phyloP scores from a whole-genome alignment of 768 basidiomycete species.

The Krasilnikovozyma curviuscula region DNA sequence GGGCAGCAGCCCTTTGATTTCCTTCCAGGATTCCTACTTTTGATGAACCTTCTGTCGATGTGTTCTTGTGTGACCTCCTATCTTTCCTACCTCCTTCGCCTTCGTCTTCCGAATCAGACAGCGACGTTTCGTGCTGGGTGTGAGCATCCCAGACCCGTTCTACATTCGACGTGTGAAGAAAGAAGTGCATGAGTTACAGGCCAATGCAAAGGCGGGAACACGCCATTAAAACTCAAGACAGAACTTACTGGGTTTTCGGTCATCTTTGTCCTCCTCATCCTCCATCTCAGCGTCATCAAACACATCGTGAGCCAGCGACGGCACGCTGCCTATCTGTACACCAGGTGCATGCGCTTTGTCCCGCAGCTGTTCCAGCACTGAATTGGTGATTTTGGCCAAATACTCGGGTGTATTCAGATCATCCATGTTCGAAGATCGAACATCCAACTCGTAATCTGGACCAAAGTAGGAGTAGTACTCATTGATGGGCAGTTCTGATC shows the following conservation, averaged over 20 bases:
- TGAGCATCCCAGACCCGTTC: constrained; percentile 57
- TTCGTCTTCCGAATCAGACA: constrained; percentile 97
- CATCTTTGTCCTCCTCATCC: constrained; percentile 57
- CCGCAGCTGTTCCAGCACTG: constrained; percentile 77
- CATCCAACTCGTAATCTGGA: constrained; percentile 88
- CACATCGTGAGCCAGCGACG: constrained; percentile 59
- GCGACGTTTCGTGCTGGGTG: constrained; percentile 64
- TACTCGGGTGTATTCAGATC: constrained; percentile 87
- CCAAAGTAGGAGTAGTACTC: constrained; percentile 99
- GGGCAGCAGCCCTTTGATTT: too few relatives aligned
- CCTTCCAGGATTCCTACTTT: too few relatives aligned
- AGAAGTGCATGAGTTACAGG: neutral
- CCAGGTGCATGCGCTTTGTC: constrained; percentile 75
- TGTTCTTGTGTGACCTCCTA: constrained; percentile 11
- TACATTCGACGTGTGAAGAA: constrained; percentile 10
- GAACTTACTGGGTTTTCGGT: constrained; percentile 43
- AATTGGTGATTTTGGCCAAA: constrained; percentile 74
- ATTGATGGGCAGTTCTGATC: constrained; percentile 92
- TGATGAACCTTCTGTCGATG: neutral
- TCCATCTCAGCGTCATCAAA: constrained; percentile 68
- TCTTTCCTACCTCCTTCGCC: constrained; percentile 57
- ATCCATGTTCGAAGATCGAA: constrained; percentile 81
- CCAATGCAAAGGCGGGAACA: neutral
- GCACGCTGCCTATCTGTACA: constrained; percentile 80
- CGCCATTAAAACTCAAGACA: neutral